Evolutionary conservation across 2,329 filamentous ascomycete genomes (phyloP).

Genomic region (Erysiphe pulchra): DNA sequence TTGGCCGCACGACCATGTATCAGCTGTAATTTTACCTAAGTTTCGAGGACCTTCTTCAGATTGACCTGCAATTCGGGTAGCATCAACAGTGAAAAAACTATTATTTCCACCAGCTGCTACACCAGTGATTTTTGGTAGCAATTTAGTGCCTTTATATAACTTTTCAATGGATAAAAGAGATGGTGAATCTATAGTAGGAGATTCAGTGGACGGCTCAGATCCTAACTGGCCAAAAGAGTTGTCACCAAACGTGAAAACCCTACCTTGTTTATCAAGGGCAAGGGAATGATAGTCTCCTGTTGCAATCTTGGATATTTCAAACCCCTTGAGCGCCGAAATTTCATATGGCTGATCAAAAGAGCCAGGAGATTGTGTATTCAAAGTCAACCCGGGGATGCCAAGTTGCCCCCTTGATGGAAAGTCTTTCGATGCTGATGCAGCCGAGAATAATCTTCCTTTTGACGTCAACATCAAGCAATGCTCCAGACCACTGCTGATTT

Average conservation of each 20-base stretch:
- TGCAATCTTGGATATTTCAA: slow-evolving; percentile 49
- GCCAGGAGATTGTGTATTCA: slow-evolving; percentile 49
- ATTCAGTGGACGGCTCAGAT: slow-evolving; percentile 39
- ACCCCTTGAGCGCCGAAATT: slow-evolving; percentile 42
- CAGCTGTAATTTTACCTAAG: slow-evolving; percentile 34
- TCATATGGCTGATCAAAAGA: slow-evolving; percentile 67
- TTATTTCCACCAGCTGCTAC: slow-evolving; percentile 71
- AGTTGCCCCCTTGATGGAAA: slow-evolving; percentile 72
- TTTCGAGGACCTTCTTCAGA: slow-evolving; percentile 16
- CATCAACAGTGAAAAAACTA: slow-evolving; percentile 70
- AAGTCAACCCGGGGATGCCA: slow-evolving; percentile 60
- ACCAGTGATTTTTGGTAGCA: slow-evolving; percentile 40
- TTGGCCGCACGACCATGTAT: slow-evolving; percentile 69
- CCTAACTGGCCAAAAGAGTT: slow-evolving; percentile 81
- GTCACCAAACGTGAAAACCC: slow-evolving; percentile 71
- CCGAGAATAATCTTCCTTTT: slow-evolving; percentile 64
- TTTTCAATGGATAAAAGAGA: slow-evolving; percentile 41
- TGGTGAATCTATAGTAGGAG: slow-evolving; percentile 40
- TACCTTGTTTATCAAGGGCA: slow-evolving; percentile 48
- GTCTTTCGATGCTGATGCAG: slow-evolving; percentile 51
- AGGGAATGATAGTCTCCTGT: slow-evolving; percentile 72
- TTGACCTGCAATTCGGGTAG: slow-evolving; percentile 28
- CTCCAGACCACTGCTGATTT: slow-evolving; percentile 57
- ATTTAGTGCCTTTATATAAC: slow-evolving; percentile 42
- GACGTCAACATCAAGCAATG: slow-evolving; percentile 71